Base-by-base conservation (phyloP, 2,329 filamentous ascomycete species). In the Beauveria sp. region DNA sequence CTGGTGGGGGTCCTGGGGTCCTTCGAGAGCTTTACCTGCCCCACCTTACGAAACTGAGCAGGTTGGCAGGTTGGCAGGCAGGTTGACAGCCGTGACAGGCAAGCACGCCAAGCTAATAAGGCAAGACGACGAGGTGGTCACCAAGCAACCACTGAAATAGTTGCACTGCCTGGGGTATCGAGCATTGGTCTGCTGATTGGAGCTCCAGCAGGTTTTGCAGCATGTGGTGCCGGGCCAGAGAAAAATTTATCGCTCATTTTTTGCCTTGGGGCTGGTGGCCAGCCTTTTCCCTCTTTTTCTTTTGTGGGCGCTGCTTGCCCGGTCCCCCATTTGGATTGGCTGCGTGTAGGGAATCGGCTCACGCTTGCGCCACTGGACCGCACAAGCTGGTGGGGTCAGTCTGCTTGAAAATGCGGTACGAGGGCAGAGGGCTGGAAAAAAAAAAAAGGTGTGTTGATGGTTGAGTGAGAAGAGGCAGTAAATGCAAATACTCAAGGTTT, bases 201-300 rank as follows among this genome's bases (percentile, higher is more conserved):
- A 56, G 42, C 54, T 47, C 3, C 40, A 18, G 24, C 18, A 28
- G 53, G 18, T 16, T 20, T 55, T 28, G 8, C 16, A 30, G 38
- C 40, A 45, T 45, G 52, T 20, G 18, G 40, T 24, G 7, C 43
- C n/a, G 3, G 42, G 26, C 18, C n/a, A 34, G 10, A 47, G 54
- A 60, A 60, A 60, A 60, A 34, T 53, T 60, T 60, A 60, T 60
- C 57, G 24, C 57, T 50, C 57, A 59, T 53, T 40, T 60, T 40
- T 45, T 28, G 55, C 46, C 34, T 28, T 49, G n/a, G n/a, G 55
- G 55, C 20, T 51, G 43, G 53, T 28, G 53, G 43, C 45, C 43
- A 58, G 30, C 55, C 61, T 24, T 63, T 61, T 51, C 58, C 34
- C 34, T 46, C 54, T 60, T 20, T n/a, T 55, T 50, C 60, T 26